A percentile compares a stretch with the other conserved stretches of the same genome.
These are phyloP conservation scores for Kodamaea kakaduensis DNA, from an alignment of 805 yeast genomes.

Conservation along the genomic window DNA sequence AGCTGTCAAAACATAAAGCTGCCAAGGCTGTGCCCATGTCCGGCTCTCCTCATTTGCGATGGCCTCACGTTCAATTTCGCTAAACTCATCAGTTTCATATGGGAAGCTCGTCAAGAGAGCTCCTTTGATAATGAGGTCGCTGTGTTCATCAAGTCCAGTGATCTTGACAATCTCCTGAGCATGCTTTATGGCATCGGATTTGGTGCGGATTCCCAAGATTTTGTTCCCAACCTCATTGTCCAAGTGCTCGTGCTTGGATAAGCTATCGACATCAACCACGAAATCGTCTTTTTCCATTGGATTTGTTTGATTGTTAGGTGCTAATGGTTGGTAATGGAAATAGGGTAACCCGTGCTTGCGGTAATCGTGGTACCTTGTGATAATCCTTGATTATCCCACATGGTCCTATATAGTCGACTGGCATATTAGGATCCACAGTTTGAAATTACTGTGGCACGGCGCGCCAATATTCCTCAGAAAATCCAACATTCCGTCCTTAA, in stretches of 20 bases:
- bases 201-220: background rate
- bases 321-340: too few species aligned
- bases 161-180: background rate
- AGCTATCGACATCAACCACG: background rate
- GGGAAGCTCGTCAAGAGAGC: conserved; percentile 6
- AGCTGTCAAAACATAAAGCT: conserved; percentile 4
- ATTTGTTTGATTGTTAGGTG: too few species aligned
- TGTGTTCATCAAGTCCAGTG: conserved; percentile 1
- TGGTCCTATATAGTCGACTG: too few species aligned
- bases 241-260: background rate
- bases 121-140: conserved; percentile 2
- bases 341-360: too few species aligned
- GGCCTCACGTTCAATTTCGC: background rate
- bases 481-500: too few species aligned
- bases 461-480: too few species aligned
- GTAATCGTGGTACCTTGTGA: too few species aligned
- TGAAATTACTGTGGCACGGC: too few species aligned
- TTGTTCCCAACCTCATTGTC: conserved; percentile 3
- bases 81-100: background rate
- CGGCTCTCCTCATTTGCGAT: background rate
- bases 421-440: too few species aligned
- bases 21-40: conserved; percentile 5
- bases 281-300: background rate
- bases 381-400: too few species aligned
- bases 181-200: conserved; percentile 1